Evolutionary conservation across 805 yeast species (phyloP).

Genomic region (Isabelozyma heimii): DNA sequence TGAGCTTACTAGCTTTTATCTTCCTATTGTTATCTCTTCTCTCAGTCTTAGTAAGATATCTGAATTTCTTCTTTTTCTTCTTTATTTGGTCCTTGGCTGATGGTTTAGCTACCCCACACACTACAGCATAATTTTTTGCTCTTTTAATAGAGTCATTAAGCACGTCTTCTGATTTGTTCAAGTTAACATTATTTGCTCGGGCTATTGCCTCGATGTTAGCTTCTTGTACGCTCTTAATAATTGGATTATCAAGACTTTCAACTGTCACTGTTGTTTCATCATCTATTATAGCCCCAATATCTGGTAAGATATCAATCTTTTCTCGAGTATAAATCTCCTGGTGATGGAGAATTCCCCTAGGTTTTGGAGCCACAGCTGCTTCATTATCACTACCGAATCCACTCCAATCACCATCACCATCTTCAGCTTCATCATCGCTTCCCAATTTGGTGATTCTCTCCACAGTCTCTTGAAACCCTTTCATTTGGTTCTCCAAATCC

Average conservation of each 20-base stretch:
- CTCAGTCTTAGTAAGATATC: constrained; percentile 81
- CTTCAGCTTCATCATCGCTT: constrained; percentile 18
- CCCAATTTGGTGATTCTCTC: constrained; percentile 19
- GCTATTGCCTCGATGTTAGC: constrained; percentile 45
- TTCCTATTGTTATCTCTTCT: constrained; percentile 50
- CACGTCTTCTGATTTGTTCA: constrained; percentile 64
- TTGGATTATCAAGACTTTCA: constrained; percentile 46
- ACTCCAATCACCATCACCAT: constrained; percentile 27
- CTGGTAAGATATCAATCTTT: constrained; percentile 15
- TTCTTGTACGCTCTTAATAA: constrained; percentile 26
- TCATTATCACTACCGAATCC: constrained; percentile 34
- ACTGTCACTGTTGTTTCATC: constrained; percentile 43
- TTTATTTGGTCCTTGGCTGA: constrained; percentile 23
- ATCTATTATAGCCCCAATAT: constrained; percentile 38
- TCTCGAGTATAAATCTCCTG: constrained; percentile 36
- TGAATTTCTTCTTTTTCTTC: constrained; percentile 73
- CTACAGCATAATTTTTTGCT: constrained; percentile 80
- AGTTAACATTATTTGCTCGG: constrained; percentile 66
- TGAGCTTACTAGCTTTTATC: constrained; percentile 1
- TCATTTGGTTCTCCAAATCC: constrained; percentile 61
- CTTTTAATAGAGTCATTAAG: constrained; percentile 70
- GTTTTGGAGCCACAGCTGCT: constrained; percentile 10
- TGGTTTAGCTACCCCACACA: constrained; percentile 50
- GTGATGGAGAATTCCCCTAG: constrained; percentile 45
- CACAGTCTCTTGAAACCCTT: constrained; percentile 51